phyloP scores from a whole-genome alignment of 2,329 filamentous ascomycete genomes.

The Zalaria sp. region DNA sequence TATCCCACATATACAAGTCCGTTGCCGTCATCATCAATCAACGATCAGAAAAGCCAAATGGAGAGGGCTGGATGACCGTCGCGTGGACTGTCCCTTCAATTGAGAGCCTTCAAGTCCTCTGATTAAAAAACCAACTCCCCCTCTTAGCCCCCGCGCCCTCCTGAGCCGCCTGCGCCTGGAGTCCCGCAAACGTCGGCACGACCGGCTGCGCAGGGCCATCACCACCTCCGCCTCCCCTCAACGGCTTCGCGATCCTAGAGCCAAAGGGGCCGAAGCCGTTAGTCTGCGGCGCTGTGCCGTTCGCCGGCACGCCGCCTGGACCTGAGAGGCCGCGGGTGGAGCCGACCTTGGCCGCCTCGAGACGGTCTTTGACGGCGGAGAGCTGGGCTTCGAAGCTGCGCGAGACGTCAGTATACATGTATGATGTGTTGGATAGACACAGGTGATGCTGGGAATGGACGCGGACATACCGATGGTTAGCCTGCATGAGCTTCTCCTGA shows the following conservation, averaged over 20 bases:
- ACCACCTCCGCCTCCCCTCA: slow-evolving; percentile 36
- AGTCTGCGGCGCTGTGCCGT: slow-evolving; percentile 17
- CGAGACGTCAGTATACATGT: slow-evolving; percentile 7
- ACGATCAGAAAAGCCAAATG: too few relatives aligned
- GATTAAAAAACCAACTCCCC: slow-evolving; percentile 16
- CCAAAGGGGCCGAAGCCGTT: slow-evolving; percentile 54
- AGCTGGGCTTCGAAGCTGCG: slow-evolving; percentile 90
- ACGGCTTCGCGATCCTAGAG: slow-evolving; percentile 49
- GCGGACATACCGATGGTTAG: slow-evolving; percentile 78
- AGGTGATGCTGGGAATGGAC: background rate
- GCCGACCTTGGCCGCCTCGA: slow-evolving; percentile 86
- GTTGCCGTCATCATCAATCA: too few relatives aligned
- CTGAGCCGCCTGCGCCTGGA: slow-evolving; percentile 39
- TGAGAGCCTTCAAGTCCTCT: slow-evolving; percentile 10
- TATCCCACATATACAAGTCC: too few relatives aligned
- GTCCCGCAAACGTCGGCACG: slow-evolving; percentile 27
- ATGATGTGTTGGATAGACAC: background rate
- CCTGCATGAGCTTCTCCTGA: slow-evolving; percentile 94
- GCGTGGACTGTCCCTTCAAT: background rate
- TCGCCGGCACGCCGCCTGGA: slow-evolving; percentile 12
- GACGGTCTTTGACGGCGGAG: slow-evolving; percentile 89
- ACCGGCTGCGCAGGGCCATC: slow-evolving; percentile 21
- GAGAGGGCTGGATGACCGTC: too few relatives aligned
- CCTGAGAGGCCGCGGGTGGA: slow-evolving; percentile 67
- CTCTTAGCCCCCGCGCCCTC: slow-evolving; percentile 5